Evolutionary conservation across 345 rosid genomes (phyloP), one percentile per base, ranked within the genome.

Genomic region (Citrus unshiu): DNA sequence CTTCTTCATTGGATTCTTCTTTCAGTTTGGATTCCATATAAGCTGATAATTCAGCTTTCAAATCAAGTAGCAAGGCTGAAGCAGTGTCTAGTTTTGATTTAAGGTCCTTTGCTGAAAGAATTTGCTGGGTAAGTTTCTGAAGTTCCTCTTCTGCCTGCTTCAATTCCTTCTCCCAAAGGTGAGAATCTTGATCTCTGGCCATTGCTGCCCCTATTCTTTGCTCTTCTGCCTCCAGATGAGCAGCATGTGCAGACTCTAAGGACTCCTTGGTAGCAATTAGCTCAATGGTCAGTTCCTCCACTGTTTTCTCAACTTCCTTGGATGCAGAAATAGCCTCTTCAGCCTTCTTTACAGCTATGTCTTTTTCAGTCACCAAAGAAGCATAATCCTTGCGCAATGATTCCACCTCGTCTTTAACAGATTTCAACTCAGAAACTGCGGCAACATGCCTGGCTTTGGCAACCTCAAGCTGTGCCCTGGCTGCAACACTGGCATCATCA

Each of bases 171-270:
- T 95, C 99, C 99, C 98, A 93, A 27, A 79, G 80, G 49, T 88
- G 87, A 68, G 88, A 85, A 73, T 95, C 98, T 79, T 92, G 97
- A 81, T 95, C 99, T 72, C 84, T 90, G 58, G 90, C 90, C 90
- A 93, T 83, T 46, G 93, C 89, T 37, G 96, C 96, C 75, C 97
- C 97, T 10, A 95, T 86, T 77, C 93, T 92, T 75, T 86, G 89
- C 51, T 93, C 98, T 88, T 95, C 99, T 3, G 98, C 99, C 79
- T 95, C 98, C 86, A 95, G 76, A 83, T 93, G 98, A 27, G 98
- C 87, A 73, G 98, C 92, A 82, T 95, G 99, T 7, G 98, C 95
- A 65, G 94, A 90, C 80, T 93, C 97, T 61, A 93, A 78, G 59
- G 94, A 81, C 84, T 95, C 95, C 80, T 92, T 95, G 29, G 93